These are phyloP conservation scores for Hypericum perforatum DNA, from an alignment of 345 rosid species.

Conservation along the genomic window DNA sequence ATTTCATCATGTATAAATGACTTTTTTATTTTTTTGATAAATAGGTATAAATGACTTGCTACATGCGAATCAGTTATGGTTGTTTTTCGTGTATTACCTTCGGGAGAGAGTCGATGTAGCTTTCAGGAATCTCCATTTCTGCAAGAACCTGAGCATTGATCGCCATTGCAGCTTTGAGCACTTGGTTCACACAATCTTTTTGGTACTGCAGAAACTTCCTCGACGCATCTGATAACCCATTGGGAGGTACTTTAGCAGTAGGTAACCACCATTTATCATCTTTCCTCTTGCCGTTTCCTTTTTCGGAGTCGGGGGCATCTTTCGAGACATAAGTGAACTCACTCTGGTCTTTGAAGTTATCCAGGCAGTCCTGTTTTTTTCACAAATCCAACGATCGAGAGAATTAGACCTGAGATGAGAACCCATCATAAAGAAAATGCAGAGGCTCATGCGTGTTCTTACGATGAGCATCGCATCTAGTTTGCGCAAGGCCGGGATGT, in stretches of 20 bases:
- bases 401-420: background rate
- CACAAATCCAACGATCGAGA: background rate
- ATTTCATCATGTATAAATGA: constrained; percentile 1
- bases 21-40: no score
- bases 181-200: constrained; percentile 81
- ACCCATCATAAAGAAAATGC: background rate
- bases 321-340: constrained; percentile 62
- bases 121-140: constrained; percentile 85
- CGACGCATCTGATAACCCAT: constrained; percentile 57
- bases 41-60: background rate
- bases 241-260: constrained; percentile 57
- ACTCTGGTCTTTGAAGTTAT: constrained; percentile 58
- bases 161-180: constrained; percentile 93
- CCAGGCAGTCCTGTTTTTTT: constrained; percentile 51
- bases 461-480: constrained; percentile 92
- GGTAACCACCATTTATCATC: constrained; percentile 97
- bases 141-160: constrained; percentile 78
- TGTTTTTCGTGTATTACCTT: constrained; percentile 31
- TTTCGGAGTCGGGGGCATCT: constrained; percentile 57
- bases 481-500: constrained; percentile 87
- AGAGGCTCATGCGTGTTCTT: constrained; percentile 18
- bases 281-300: constrained; percentile 31
- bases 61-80: background rate
- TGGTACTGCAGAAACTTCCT: constrained; percentile 70
- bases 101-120: constrained; percentile 77